Evolutionary conservation across 2,329 filamentous ascomycete genomes (phyloP).

Genomic region (Claviceps pusilla): DNA sequence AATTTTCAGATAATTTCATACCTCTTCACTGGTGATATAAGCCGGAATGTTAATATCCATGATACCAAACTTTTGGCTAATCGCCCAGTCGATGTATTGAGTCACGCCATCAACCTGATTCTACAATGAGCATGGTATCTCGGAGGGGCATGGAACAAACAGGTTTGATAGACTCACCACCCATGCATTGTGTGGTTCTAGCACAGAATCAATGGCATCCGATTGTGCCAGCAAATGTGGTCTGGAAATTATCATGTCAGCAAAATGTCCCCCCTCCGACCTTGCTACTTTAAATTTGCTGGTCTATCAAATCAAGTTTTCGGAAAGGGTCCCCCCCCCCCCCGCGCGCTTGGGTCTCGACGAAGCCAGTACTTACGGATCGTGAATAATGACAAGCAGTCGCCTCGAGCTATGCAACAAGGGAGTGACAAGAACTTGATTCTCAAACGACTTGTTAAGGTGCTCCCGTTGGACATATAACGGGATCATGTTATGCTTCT

Average conservation of each 20-base stretch:
- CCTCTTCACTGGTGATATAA: conserved; percentile 51
- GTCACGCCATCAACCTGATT: conserved; percentile 64
- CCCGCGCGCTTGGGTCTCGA: background rate
- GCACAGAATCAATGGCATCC: conserved; percentile 52
- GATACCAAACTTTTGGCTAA: conserved; percentile 61
- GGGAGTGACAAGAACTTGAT: conserved; percentile 72
- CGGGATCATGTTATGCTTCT: conserved; percentile 62
- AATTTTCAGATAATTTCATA: conserved; percentile 14
- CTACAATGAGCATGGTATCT: conserved; percentile 5
- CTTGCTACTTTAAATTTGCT: no score
- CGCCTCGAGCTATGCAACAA: conserved; percentile 51
- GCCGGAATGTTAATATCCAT: conserved; percentile 86
- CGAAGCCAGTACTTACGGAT: conserved; percentile 47
- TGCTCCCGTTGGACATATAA: conserved; percentile 63
- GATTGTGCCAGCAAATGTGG: conserved; percentile 55
- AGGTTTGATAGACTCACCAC: conserved; percentile 43
- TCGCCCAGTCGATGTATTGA: conserved; percentile 73
- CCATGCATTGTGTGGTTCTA: conserved; percentile 77
- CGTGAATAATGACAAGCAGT: conserved; percentile 76
- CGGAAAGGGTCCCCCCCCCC: no score
- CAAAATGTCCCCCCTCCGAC: background rate
- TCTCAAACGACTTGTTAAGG: conserved; percentile 64
- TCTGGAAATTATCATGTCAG: conserved; percentile 16
- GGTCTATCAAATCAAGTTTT: background rate
- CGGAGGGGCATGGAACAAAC: background rate